Conservation (phyloP, 345 rosid species). For the Erucastrum elatum region DNA sequence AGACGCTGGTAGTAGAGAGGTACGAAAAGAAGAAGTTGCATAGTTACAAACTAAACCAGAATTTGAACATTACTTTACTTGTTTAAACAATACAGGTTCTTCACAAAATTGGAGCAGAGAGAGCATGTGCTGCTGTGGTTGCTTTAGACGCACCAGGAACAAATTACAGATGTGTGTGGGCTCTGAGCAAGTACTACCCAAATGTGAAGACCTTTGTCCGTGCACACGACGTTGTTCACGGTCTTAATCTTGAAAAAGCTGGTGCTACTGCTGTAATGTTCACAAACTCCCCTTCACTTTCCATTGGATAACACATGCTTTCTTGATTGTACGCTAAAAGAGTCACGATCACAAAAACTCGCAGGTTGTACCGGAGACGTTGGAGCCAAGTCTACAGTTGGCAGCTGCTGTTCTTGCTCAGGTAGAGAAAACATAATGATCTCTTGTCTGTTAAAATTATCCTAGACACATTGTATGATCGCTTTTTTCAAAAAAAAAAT, state of each 20-base stretch:
- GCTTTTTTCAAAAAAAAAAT: neutral
- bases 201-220: slow-evolving; percentile 95
- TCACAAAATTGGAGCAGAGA: slow-evolving; percentile 92
- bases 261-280: slow-evolving; percentile 90
- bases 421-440: slow-evolving; percentile 45
- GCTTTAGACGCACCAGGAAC: slow-evolving; percentile 97
- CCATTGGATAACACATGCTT: neutral
- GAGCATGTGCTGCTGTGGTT: slow-evolving; percentile 97
- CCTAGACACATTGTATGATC: neutral
- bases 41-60: neutral
- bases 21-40: slow-evolving; percentile 30
- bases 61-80: slow-evolving; percentile 1
- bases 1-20: slow-evolving; percentile 99
- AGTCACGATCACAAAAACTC: slow-evolving; percentile 12
- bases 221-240: slow-evolving; percentile 96
- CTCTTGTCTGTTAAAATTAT: neutral
- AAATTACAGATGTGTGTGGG: slow-evolving; percentile 99
- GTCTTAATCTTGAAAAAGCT: slow-evolving; percentile 92
- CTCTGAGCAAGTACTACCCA: slow-evolving; percentile 93
- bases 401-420: slow-evolving; percentile 99
- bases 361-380: slow-evolving; percentile 97
- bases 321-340: neutral
- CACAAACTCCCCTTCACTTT: slow-evolving; percentile 2
- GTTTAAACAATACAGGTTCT: slow-evolving; percentile 61
- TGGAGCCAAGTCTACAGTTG: slow-evolving; percentile 98